Conservation (phyloP, 768 basidiomycete species). For the Rhodosporidiobolus odoratus region DNA sequence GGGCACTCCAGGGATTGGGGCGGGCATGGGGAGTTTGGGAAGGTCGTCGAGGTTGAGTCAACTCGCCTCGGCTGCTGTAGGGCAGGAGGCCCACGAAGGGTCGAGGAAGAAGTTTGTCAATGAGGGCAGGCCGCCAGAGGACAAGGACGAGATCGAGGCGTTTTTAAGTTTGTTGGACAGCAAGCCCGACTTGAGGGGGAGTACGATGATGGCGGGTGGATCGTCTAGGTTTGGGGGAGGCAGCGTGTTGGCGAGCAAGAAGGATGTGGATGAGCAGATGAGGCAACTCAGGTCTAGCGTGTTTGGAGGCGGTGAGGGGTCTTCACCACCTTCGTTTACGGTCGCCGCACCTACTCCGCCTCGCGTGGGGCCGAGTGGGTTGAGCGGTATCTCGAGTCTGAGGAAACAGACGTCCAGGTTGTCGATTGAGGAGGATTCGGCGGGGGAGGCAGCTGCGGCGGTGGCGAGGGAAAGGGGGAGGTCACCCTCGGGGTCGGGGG, state of each 20-base stretch:
- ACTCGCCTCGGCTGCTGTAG: background rate
- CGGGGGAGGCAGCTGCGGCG: background rate
- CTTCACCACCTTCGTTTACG: background rate
- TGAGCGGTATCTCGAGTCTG: slow-evolving; percentile 16
- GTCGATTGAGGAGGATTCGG: slow-evolving; percentile 30
- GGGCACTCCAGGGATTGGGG: no score
- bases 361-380: slow-evolving; percentile 3
- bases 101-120: slow-evolving; percentile 2
- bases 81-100: background rate
- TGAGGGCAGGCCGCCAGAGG: slow-evolving; percentile 7
- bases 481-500: background rate
- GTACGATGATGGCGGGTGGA: background rate
- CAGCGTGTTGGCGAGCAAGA: slow-evolving; percentile 15
- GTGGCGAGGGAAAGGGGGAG: background rate
- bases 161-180: slow-evolving; percentile 39
- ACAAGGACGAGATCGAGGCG: slow-evolving; percentile 36
- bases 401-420: slow-evolving; percentile 22
- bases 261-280: slow-evolving; percentile 30
- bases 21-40: background rate
- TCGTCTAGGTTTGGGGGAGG: background rate
- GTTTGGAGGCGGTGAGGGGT: background rate
- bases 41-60: background rate
- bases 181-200: slow-evolving; percentile 23
- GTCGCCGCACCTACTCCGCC: background rate
- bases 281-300: slow-evolving; percentile 15